These are phyloP conservation scores for Tarenaya hassleriana DNA, from an alignment of 345 rosid genomes.

Conservation along the genomic window DNA sequence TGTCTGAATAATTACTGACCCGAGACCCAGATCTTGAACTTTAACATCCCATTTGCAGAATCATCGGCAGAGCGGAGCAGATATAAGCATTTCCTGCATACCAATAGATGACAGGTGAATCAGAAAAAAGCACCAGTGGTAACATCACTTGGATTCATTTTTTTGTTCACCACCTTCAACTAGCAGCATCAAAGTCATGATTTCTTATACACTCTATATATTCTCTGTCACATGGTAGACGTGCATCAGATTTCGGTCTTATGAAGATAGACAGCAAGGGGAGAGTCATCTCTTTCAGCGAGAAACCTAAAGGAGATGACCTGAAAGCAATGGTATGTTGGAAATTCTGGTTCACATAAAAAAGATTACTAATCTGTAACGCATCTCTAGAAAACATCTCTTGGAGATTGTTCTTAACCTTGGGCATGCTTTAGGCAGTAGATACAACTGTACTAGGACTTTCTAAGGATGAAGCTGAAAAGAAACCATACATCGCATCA, in stretches of 20 bases:
- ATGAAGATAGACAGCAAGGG: constrained; percentile 94
- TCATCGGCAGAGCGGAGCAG: constrained; percentile 90
- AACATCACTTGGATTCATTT: not conserved
- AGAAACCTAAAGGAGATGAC: constrained; percentile 78
- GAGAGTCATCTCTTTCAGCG: constrained; percentile 73
- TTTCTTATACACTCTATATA: constrained; percentile 21
- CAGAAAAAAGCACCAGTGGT: not conserved
- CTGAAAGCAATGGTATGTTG: constrained; percentile 73
- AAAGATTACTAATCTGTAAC: not conserved
- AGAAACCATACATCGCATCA: constrained; percentile 94
- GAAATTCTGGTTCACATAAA: constrained; percentile 3
- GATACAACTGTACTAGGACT: constrained; percentile 86
- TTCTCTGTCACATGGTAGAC: constrained; percentile 46
- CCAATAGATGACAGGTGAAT: constrained; percentile 78
- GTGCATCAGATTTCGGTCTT: constrained; percentile 95
- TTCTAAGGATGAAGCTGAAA: constrained; percentile 61
- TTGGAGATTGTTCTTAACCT: constrained; percentile 17
- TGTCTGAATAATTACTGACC: constrained; percentile 1
- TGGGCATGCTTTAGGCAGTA: constrained; percentile 53
- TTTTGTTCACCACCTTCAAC: not conserved
- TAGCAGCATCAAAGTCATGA: constrained; percentile 19
- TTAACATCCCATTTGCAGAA: constrained; percentile 50
- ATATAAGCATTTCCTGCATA: constrained; percentile 73
- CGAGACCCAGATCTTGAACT: constrained; percentile 14
- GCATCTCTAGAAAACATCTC: not conserved